phyloP scores from a whole-genome alignment of 176 grass and related monocot species.

The Eremochloa ophiuroides region DNA sequence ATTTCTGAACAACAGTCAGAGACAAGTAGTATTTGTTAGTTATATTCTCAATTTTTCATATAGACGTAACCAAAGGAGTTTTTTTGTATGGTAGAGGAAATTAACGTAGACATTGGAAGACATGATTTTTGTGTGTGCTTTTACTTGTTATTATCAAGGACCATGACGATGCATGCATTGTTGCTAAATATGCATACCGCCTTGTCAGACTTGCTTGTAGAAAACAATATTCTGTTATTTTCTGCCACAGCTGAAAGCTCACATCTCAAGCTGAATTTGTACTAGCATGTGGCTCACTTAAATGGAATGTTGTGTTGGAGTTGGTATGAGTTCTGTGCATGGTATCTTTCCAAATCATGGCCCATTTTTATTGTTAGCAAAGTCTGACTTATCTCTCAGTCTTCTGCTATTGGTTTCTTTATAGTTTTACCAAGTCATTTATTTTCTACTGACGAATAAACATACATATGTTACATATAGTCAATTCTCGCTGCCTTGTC shows the following conservation, averaged over 20 bases:
- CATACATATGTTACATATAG: too few relatives aligned
- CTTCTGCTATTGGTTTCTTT: too few relatives aligned
- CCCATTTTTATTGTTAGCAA: background rate
- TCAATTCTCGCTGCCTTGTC: background rate
- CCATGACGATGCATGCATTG: background rate
- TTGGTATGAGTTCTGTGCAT: background rate
- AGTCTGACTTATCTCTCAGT: background rate
- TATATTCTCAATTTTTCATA: too few relatives aligned
- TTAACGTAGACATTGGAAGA: too few relatives aligned
- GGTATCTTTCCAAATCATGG: conserved; percentile 1
- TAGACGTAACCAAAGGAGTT: too few relatives aligned
- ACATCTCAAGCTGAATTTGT: background rate
- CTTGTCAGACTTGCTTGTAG: too few relatives aligned
- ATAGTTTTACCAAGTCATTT: background rate
- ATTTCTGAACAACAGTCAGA: too few relatives aligned
- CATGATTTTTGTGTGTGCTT: background rate
- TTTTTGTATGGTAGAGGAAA: too few relatives aligned
- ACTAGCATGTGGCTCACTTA: background rate
- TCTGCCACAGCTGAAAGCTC: background rate
- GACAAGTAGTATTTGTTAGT: too few relatives aligned
- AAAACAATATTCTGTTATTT: background rate
- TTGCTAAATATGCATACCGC: background rate
- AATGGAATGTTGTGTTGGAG: background rate
- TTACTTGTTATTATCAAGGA: background rate
- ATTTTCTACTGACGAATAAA: background rate